phyloP scores from a whole-genome alignment of 129 eudicot genomes.

The Ambrosia artemisiifolia region DNA sequence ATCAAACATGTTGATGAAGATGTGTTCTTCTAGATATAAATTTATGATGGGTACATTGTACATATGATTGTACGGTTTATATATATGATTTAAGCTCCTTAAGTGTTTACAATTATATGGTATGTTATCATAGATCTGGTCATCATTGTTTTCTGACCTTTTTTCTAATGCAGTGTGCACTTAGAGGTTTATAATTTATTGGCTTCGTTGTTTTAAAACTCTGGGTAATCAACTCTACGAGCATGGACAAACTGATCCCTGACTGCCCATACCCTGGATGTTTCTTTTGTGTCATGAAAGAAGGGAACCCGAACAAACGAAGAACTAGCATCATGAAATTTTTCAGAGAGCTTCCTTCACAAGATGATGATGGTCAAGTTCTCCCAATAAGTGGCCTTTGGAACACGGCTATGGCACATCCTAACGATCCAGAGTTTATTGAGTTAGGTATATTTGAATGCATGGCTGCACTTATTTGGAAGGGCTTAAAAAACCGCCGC shows the following conservation, averaged over 20 bases:
- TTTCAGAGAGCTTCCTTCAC: slow-evolving; percentile 96
- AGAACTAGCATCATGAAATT: slow-evolving; percentile 84
- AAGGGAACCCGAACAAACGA: slow-evolving; percentile 89
- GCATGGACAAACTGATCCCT: slow-evolving; percentile 73
- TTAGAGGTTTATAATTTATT: slow-evolving; percentile 17
- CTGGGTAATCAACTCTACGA: slow-evolving; percentile 13
- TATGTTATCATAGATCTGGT: slow-evolving; percentile 2
- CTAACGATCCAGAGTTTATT: slow-evolving; percentile 91
- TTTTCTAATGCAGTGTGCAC: slow-evolving; percentile 24
- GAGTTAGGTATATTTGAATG: slow-evolving; percentile 92
- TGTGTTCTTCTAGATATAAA: background rate
- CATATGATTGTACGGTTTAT: background rate
- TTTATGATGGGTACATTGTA: background rate
- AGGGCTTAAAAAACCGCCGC: slow-evolving; percentile 86
- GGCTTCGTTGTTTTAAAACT: slow-evolving; percentile 23
- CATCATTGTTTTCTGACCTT: background rate
- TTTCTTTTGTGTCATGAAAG: slow-evolving; percentile 98
- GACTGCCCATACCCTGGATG: slow-evolving; percentile 99
- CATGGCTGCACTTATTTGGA: slow-evolving; percentile 93
- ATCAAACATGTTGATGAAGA: background rate
- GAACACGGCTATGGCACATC: slow-evolving; percentile 99
- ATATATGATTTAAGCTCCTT: background rate
- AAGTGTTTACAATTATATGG: background rate
- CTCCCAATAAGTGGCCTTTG: slow-evolving; percentile 98
- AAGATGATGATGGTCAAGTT: slow-evolving; percentile 96